Conservation (phyloP, 495 filamentous ascomycete species). For the Penicillium robsamsonii region DNA sequence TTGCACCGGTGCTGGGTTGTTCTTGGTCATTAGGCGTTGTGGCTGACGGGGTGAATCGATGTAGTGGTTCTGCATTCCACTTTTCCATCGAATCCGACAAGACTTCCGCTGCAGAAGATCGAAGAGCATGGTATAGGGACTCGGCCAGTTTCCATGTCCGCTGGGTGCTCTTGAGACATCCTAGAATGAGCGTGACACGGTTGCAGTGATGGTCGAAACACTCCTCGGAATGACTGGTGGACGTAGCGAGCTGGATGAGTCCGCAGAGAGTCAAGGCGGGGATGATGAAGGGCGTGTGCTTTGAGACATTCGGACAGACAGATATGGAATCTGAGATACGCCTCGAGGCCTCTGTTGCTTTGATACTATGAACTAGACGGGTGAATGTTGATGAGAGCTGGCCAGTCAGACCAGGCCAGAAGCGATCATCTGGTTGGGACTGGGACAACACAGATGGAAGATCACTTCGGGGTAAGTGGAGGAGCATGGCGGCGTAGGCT, state of each 20-base stretch:
- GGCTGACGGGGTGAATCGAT: conserved; percentile 24
- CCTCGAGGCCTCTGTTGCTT: conserved; percentile 43
- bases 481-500: conserved; percentile 40
- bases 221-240: conserved; percentile 34
- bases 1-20: conserved; percentile 14
- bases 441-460: conserved; percentile 32
- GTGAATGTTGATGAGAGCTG: conserved; percentile 39
- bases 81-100: conserved; percentile 35
- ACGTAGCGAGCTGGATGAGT: conserved; percentile 40
- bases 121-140: conserved; percentile 28
- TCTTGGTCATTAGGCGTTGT: conserved; percentile 24
- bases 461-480: conserved; percentile 43
- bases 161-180: conserved; percentile 37
- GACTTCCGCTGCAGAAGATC: conserved; percentile 33
- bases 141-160: conserved; percentile 37
- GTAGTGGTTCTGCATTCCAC: conserved; percentile 33
- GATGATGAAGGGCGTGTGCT: conserved; percentile 39
- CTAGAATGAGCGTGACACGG: conserved; percentile 40
- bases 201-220: conserved; percentile 46
- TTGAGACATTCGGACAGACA: conserved; percentile 38
- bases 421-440: conserved; percentile 25
- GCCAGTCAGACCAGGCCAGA: conserved; percentile 29
- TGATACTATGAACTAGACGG: conserved; percentile 42
- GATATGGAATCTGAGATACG: conserved; percentile 40
- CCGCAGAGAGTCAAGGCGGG: conserved; percentile 36